phyloP scores from a whole-genome alignment of 768 basidiomycete genomes.

The Pilatotrama ljubarskyi region DNA sequence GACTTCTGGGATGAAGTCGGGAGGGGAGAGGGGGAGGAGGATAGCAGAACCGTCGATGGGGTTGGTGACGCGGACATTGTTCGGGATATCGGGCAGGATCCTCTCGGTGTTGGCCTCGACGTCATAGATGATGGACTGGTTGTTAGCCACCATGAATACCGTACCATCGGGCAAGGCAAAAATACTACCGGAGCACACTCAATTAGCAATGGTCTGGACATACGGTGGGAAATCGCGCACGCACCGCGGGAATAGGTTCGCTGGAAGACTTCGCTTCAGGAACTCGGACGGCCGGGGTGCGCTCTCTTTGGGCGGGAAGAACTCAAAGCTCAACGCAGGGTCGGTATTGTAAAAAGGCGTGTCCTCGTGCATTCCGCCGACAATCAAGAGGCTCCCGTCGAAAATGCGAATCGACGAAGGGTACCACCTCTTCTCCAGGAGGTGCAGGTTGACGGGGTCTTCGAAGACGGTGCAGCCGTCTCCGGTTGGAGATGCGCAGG shows the following conservation, averaged over 20 bases:
- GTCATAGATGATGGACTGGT: constrained; percentile 78
- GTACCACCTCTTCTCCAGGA: constrained; percentile 82
- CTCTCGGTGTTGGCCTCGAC: constrained; percentile 64
- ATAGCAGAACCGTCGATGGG: constrained; percentile 77
- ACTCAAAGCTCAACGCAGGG: constrained; percentile 79
- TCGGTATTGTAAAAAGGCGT: constrained; percentile 85
- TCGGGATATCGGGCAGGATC: constrained; percentile 67
- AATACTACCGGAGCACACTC: constrained; percentile 71
- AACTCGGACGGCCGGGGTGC: constrained; percentile 33
- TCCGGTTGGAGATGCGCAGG: constrained; percentile 52
- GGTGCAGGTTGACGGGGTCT: constrained; percentile 59
- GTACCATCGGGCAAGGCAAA: constrained; percentile 69
- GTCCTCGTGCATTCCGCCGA: constrained; percentile 78
- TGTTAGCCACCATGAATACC: constrained; percentile 77
- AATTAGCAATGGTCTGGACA: constrained; percentile 71
- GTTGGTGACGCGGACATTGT: constrained; percentile 81
- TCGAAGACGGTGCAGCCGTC: constrained; percentile 64
- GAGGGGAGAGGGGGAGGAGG: constrained; percentile 67
- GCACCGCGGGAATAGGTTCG: constrained; percentile 47
- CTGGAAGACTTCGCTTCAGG: constrained; percentile 29
- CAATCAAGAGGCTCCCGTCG: constrained; percentile 79
- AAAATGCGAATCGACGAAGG: constrained; percentile 63
- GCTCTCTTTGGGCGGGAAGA: constrained; percentile 71
- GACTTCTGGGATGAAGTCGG: constrained; percentile 65
- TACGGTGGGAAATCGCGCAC: constrained; percentile 61